phyloP scores from a whole-genome alignment of 306 rosid genomes.

The Vigna angularis region DNA sequence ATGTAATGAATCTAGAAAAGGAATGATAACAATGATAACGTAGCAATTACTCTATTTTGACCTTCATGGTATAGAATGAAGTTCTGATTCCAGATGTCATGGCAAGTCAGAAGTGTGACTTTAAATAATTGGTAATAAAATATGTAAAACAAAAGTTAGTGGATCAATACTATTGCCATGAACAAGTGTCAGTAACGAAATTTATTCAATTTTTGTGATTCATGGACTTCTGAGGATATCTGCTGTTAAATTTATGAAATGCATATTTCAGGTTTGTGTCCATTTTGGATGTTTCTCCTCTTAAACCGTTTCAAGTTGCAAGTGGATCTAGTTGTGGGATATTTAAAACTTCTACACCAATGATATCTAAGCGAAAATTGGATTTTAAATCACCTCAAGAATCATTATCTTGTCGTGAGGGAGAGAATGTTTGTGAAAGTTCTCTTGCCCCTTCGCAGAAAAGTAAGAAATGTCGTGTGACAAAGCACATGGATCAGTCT shows the following conservation, averaged over 20 bases:
- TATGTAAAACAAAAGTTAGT: neutral
- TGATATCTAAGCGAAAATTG: conserved; percentile 70
- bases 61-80: conserved; percentile 31
- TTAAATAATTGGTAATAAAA: conserved; percentile 30
- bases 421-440: conserved; percentile 54
- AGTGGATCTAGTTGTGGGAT: conserved; percentile 60
- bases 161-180: conserved; percentile 19
- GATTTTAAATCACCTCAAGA: conserved; percentile 50
- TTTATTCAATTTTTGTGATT: neutral
- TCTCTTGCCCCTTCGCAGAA: conserved; percentile 51
- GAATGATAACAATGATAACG: neutral
- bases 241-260: conserved; percentile 36
- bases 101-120: conserved; percentile 9
- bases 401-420: conserved; percentile 49
- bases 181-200: conserved; percentile 3
- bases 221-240: conserved; percentile 17
- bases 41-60: conserved; percentile 30
- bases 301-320: conserved; percentile 78
- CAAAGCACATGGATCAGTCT: conserved; percentile 42
- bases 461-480: conserved; percentile 45
- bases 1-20: conserved; percentile 21
- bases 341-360: conserved; percentile 71
- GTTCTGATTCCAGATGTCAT: conserved; percentile 12
- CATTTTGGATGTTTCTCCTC: conserved; percentile 88
- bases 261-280: conserved; percentile 77